Conservation (phyloP, 306 rosid species). For the Malus asiatica region DNA sequence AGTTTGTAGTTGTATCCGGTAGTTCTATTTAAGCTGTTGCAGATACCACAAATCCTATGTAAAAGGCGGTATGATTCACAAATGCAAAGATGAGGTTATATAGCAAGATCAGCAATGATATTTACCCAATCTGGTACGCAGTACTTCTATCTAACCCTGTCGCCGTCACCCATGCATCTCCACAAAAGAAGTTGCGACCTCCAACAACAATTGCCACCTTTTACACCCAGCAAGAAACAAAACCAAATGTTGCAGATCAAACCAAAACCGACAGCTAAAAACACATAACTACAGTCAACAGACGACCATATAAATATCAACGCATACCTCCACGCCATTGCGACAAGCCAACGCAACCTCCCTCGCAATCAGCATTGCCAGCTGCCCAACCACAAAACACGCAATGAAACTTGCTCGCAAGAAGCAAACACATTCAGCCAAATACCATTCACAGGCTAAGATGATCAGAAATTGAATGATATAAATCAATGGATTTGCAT, state of each 20-base stretch:
- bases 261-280: constrained; percentile 5
- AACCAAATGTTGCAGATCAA: constrained; percentile 16
- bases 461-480: neutral
- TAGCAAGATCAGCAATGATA: neutral
- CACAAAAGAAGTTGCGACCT: constrained; percentile 91
- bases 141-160: constrained; percentile 87
- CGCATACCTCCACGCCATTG: constrained; percentile 78
- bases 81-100: neutral
- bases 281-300: neutral
- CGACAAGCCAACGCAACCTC: constrained; percentile 84
- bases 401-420: neutral
- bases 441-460: neutral
- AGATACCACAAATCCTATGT: neutral
- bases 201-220: constrained; percentile 94
- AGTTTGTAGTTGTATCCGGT: neutral
- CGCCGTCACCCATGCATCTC: constrained; percentile 81
- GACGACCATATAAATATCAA: constrained; percentile 13
- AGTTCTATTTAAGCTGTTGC: neutral
- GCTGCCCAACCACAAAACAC: constrained; percentile 34
- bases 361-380: constrained; percentile 65
- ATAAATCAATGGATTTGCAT: neutral
- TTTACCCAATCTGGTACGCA: constrained; percentile 93
- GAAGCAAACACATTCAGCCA: neutral
- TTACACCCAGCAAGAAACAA: constrained; percentile 9
- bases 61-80: neutral